A percentile compares a stretch with the other conserved stretches of the same genome.
phyloP scores from a whole-genome alignment of 192 early-diverging fungal genomes.

The Geranomyces variabilis region DNA sequence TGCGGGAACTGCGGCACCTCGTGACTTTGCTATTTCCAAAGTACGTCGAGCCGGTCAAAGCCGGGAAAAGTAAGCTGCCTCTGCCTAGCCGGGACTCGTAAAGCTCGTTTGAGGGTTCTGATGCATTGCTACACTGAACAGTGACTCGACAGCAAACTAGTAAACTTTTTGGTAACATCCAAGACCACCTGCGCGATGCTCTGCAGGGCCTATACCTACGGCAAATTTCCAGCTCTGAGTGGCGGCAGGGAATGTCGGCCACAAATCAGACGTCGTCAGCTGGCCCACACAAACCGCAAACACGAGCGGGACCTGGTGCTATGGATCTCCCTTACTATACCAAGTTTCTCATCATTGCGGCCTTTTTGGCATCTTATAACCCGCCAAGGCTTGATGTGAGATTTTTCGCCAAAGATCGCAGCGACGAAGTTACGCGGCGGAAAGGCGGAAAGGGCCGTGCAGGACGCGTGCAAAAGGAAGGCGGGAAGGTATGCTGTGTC shows the following conservation, averaged over 20 bases:
- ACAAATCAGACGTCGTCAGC: not conserved
- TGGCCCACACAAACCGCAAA: not conserved
- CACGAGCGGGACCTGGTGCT: conserved; percentile 5
- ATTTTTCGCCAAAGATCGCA: conserved; percentile 74
- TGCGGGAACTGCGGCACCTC: conserved; percentile 86
- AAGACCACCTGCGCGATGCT: conserved; percentile 80
- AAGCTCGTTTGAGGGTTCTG: not conserved
- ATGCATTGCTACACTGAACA: conserved; percentile 21
- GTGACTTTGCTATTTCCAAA: conserved; percentile 80
- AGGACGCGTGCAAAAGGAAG: conserved; percentile 25
- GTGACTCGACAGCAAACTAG: conserved; percentile 67
- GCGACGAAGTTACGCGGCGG: conserved; percentile 40
- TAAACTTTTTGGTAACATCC: conserved; percentile 75
- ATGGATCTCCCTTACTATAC: conserved; percentile 79
- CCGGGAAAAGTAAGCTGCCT: conserved; percentile 62
- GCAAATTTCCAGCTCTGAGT: conserved; percentile 89
- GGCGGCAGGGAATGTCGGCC: conserved; percentile 42
- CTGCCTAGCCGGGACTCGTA: not conserved
- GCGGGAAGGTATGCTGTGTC: conserved; percentile 26
- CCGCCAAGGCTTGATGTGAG: conserved; percentile 81
- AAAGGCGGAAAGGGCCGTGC: conserved; percentile 18
- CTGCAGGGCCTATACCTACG: conserved; percentile 85
- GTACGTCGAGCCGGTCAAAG: conserved; percentile 83
- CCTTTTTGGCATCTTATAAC: conserved; percentile 93
- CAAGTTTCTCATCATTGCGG: conserved; percentile 86